phyloP scores from a whole-genome alignment of 1,284 basidiomycete genomes.

The Cerrena zonata region DNA sequence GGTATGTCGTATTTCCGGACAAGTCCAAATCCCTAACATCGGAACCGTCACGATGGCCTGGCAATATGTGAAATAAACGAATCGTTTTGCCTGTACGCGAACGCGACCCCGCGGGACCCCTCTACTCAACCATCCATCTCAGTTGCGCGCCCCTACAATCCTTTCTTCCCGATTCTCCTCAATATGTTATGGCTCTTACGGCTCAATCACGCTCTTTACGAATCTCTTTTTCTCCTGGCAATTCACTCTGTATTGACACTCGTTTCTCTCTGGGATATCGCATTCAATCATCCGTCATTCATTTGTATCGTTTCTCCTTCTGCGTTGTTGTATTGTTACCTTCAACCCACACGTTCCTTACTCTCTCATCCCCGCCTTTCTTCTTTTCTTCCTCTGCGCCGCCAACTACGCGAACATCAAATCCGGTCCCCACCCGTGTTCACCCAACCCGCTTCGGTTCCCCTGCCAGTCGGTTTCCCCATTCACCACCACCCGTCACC shows the following conservation, averaged over 20 bases:
- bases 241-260: background rate
- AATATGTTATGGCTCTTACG: background rate
- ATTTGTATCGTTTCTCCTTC: background rate
- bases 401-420: too few relatives aligned
- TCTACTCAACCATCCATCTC: constrained; percentile 5
- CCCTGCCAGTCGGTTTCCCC: background rate
- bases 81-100: background rate
- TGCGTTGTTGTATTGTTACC: constrained; percentile 1
- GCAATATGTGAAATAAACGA: constrained; percentile 22
- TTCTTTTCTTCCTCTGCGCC: too few relatives aligned
- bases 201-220: background rate
- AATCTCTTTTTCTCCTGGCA: background rate
- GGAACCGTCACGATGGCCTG: constrained; percentile 27
- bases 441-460: background rate
- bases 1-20: constrained; percentile 27
- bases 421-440: too few relatives aligned
- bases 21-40: constrained; percentile 27
- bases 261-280: background rate
- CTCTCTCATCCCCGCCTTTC: too few relatives aligned
- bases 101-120: background rate
- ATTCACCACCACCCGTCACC: background rate
- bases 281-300: background rate
- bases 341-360: background rate
- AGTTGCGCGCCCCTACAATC: background rate
- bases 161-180: background rate